Conservation (phyloP, 2,329 filamentous ascomycete species). For the Aspergillus ochraceus region DNA sequence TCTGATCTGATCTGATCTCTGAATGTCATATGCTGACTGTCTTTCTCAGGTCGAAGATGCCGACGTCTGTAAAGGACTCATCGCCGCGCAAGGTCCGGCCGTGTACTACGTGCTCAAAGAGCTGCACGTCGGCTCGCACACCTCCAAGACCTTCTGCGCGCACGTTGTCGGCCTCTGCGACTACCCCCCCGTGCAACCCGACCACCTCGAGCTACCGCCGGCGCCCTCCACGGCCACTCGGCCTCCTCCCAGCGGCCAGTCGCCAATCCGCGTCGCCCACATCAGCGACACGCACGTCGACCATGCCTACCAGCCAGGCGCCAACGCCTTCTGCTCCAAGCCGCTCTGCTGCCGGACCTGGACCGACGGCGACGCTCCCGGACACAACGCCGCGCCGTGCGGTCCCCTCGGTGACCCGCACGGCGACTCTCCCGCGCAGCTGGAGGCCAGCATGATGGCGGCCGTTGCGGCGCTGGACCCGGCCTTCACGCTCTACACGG, state of each 20-base stretch:
- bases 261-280: slow-evolving; percentile 57
- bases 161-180: slow-evolving; percentile 56
- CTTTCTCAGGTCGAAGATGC: slow-evolving; percentile 47
- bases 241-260: slow-evolving; percentile 47
- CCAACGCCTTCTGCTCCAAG: slow-evolving; percentile 57
- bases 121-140: slow-evolving; percentile 51
- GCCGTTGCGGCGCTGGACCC: slow-evolving; percentile 46
- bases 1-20: no score
- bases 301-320: slow-evolving; percentile 54
- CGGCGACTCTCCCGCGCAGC: slow-evolving; percentile 53
- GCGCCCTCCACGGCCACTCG: slow-evolving; percentile 40
- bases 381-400: slow-evolving; percentile 51
- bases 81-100: slow-evolving; percentile 55
- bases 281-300: slow-evolving; percentile 63
- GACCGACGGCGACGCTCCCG: slow-evolving; percentile 49
- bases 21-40: neutral
- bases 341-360: slow-evolving; percentile 61
- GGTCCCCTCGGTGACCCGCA: slow-evolving; percentile 55
- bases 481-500: slow-evolving; percentile 60
- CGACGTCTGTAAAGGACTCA: slow-evolving; percentile 57
- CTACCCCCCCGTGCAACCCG: slow-evolving; percentile 48
- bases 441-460: slow-evolving; percentile 55
- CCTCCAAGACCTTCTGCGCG: slow-evolving; percentile 54
- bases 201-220: slow-evolving; percentile 47
- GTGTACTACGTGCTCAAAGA: slow-evolving; percentile 52